These are phyloP conservation scores for Allantophomopsis lycopodina DNA, from an alignment of 2,329 filamentous ascomycete genomes.

Conservation along the genomic window DNA sequence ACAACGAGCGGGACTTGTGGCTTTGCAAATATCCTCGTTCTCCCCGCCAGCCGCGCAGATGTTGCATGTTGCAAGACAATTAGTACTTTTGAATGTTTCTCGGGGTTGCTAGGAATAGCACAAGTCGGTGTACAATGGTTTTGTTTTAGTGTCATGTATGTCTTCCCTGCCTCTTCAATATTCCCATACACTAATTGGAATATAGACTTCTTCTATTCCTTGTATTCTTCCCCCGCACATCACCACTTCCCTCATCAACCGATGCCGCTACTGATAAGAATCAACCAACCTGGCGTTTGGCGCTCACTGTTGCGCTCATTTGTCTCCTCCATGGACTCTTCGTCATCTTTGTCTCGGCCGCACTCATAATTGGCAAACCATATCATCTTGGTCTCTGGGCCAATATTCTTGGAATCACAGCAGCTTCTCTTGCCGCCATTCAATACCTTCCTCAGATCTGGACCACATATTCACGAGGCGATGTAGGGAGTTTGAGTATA, in stretches of 20 bases:
- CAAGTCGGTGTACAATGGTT: conserved; percentile 88
- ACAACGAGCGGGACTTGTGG: conserved; percentile 78
- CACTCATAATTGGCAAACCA: conserved; percentile 51
- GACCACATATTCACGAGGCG: conserved; percentile 74
- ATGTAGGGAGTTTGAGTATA: conserved; percentile 84
- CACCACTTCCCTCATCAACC: conserved; percentile 21
- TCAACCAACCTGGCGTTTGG: conserved; percentile 62
- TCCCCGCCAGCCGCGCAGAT: conserved; percentile 71
- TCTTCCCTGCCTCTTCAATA: conserved; percentile 5
- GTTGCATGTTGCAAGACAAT: conserved; percentile 78
- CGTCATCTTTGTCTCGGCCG: conserved; percentile 52
- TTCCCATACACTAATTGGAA: neutral
- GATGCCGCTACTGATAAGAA: conserved; percentile 11
- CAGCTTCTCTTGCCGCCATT: conserved; percentile 64
- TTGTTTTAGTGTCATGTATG: conserved; percentile 85
- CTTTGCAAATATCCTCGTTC: conserved; percentile 82
- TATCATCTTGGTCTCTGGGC: conserved; percentile 64
- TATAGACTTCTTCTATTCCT: conserved; percentile 80
- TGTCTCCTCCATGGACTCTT: conserved; percentile 68
- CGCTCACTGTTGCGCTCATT: conserved; percentile 56
- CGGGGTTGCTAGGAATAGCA: conserved; percentile 74
- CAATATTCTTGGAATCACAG: conserved; percentile 68
- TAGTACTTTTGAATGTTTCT: conserved; percentile 68
- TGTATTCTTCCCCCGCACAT: conserved; percentile 70
- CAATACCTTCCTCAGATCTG: conserved; percentile 95